Evolutionary conservation across 163 green algal species (phyloP), one percentile per base, ranked within the genome.

Genomic region (Prototheca wickerhamii): DNA sequence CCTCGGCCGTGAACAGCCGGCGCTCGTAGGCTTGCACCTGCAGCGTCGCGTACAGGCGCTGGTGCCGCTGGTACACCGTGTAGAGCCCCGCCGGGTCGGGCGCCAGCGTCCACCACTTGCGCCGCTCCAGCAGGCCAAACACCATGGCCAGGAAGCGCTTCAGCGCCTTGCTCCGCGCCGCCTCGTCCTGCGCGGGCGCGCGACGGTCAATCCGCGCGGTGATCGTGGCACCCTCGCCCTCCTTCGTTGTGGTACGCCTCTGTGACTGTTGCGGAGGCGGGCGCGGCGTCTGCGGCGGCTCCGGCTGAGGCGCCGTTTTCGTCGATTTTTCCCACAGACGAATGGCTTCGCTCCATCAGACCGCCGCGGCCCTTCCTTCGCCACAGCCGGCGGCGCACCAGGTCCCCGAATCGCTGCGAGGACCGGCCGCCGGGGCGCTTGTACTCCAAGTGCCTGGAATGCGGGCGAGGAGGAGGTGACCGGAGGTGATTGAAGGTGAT

Each of bases 361-460:
- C n/a, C n/a, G n/a, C n/a, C n/a, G n/a, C n/a, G n/a, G n/a, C n/a
- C n/a, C 37, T 15, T 44, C 15, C 52, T 57, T 23, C 43, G 53
- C 76, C 73, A 82, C 42, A 40, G 23, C 7, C 78, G 63, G 2
- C 76, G 62, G 2, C 76, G 62, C 0, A 79, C 72, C 30, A 73
- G 69, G 67, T 85, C 78, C 2, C 61, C 65, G 31, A 82, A 67
- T 3, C 78, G 63, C 15, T 71, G 55, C 23, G 43, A 65, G 23
- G 78, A 59, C n/a, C 78, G 50, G 2, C 78, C 78, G 20, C 78
- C 78, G 15, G 69, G 40, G 21, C 78, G 62, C 23, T 65, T 59
- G 51, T 80, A 76, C 10, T 84, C 70, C 33, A 85, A 30, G 30
- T 84, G 78, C 57, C 60, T 77, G 62, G 6, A 10, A 44, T 44